Evolutionary conservation across 495 filamentous ascomycete species (phyloP), one percentile per base, ranked within the genome.

Genomic region (Xylona heveae): DNA sequence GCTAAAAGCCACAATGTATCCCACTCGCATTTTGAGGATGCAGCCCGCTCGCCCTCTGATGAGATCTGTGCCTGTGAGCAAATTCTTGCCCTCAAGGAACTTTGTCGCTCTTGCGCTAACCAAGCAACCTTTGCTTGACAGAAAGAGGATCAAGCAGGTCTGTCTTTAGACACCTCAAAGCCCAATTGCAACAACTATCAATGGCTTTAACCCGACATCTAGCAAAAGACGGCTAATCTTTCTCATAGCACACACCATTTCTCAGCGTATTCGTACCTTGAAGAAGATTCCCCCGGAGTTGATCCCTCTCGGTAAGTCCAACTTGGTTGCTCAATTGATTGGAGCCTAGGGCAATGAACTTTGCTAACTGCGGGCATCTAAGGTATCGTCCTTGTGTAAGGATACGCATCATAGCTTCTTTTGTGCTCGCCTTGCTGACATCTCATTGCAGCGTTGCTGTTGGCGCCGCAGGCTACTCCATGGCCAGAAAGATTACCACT

Each of bases 221-320:
- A 14, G 19, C 17, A 17, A 28, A 31, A 29, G 16, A 40, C 36
- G 42, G 44, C 48, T 62, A 40, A 60, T 46, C 18, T 40, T 40
- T 32, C 16, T 41, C 21, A 29, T 44, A 97, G 88, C 80, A 50
- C 88, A 95, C 62, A 95, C 88, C 37, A 74, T 99, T 58, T 94
- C 88, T 28, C 88, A 99, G 61, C 77, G 90, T 44, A 62, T 99
- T 38, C 74, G 88, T 45, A 67, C 63, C 40, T 57, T 94, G 38
- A 81, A 77, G 68, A 70, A 68, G 60, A 71, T 92, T 48, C 88
- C 88, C 38, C 71, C 84, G 30, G 88, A 99, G 64, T 65, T 99
- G 69, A 70, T 85, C 46, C 88, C 88, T 44, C 70, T 99, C 42
- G 81, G 84, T 92, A 74, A 24, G 36, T 37, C n/a, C n/a, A n/a